Conservation (phyloP, 192 early-diverging fungal species). For the Backusella psychrophila region DNA sequence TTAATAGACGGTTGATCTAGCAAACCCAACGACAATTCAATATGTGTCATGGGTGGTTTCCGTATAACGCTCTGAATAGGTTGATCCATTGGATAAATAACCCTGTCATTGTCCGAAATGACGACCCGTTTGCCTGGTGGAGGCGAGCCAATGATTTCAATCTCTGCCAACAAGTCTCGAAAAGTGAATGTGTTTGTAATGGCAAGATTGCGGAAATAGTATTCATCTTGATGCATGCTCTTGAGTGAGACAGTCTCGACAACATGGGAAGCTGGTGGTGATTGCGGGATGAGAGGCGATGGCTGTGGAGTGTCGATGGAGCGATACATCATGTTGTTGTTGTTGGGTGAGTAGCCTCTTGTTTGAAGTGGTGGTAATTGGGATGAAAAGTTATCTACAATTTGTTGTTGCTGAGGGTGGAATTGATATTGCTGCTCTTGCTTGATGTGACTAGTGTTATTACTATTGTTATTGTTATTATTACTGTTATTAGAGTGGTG, state of each 20-base stretch:
- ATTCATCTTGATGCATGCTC: conserved; percentile 13
- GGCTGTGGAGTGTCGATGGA: background rate
- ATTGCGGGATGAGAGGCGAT: background rate
- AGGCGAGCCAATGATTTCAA: conserved; percentile 28
- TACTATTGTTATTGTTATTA: background rate
- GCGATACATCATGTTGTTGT: background rate
- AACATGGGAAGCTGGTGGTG: background rate
- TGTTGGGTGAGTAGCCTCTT: background rate
- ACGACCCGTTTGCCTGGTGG: conserved; percentile 34
- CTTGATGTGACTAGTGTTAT: background rate
- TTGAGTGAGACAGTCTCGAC: conserved; percentile 38
- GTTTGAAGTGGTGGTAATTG: conserved; percentile 28
- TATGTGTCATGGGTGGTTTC: conserved; percentile 12
- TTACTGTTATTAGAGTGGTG: background rate
- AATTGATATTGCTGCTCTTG: background rate
- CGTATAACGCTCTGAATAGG: conserved; percentile 28
- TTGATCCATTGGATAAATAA: conserved; percentile 26
- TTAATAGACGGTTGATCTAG: conserved; percentile 26
- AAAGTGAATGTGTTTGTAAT: conserved; percentile 40
- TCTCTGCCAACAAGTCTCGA: conserved; percentile 32
- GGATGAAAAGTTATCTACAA: conserved; percentile 17
- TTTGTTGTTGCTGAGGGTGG: background rate
- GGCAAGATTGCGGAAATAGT: conserved; percentile 35
- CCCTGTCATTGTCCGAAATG: conserved; percentile 6
- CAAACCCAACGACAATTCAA: conserved; percentile 31